A percentile compares a stretch with the other conserved stretches of the same genome.
These are phyloP conservation scores for Capsella rubella DNA, from an alignment of 441 rosid species.

Conservation along the genomic window DNA sequence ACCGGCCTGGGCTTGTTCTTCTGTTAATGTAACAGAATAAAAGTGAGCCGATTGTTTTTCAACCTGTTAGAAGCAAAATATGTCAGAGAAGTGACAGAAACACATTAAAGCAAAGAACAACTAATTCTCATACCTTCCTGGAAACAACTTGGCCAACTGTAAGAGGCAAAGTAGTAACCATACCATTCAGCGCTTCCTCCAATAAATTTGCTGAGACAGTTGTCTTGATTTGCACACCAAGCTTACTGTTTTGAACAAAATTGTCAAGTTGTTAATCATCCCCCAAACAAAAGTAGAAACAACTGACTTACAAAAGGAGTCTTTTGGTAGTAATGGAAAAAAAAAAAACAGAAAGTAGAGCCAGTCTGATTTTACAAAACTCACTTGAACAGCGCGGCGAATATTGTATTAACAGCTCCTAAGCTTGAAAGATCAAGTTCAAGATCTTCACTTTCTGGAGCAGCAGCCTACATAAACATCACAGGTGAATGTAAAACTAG, in stretches of 20 bases:
- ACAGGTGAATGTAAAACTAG: neutral
- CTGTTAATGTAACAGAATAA: conserved; percentile 81
- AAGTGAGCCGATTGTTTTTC: conserved; percentile 97
- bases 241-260: conserved; percentile 61
- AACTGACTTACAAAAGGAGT: neutral
- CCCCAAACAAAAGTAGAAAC: neutral
- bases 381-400: conserved; percentile 91
- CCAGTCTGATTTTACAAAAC: neutral
- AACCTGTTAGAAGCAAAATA: conserved; percentile 64
- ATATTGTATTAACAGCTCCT: conserved; percentile 93
- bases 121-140: conserved; percentile 62
- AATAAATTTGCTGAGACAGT: conserved; percentile 84
- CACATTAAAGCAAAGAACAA: conserved; percentile 32
- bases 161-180: conserved; percentile 62
- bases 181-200: conserved; percentile 87
- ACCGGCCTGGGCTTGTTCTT: conserved; percentile 86
- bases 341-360: neutral
- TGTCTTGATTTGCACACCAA: conserved; percentile 96
- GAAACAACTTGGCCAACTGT: conserved; percentile 62
- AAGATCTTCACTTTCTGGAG: conserved; percentile 78
- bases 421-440: conserved; percentile 96
- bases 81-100: conserved; percentile 2
- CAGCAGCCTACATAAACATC: conserved; percentile 62
- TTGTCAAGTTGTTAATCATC: neutral
- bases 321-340: neutral